Percentiles rank a stretch among this genome's conserved stretches.
Evolutionary conservation across 139 green algal species (phyloP).

Genomic region (Chlorella sp.): DNA sequence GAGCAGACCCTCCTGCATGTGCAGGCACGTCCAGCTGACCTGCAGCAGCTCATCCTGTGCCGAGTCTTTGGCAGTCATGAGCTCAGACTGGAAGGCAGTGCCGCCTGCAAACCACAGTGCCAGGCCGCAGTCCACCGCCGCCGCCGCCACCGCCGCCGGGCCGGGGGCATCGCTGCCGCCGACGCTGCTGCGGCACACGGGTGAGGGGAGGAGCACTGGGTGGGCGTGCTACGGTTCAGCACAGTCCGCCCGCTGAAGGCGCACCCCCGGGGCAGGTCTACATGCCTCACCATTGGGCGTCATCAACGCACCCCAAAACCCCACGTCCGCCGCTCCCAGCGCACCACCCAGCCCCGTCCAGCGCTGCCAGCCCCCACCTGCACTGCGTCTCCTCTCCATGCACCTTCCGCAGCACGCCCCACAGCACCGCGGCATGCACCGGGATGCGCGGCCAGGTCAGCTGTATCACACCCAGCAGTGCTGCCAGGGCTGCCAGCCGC

Average conservation of each 20-base stretch:
- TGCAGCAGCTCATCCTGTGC: background rate
- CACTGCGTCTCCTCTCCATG: background rate
- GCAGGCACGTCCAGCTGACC: background rate
- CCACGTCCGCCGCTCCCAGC: no score
- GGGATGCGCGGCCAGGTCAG: constrained; percentile 16
- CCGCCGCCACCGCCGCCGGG: background rate
- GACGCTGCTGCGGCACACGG: background rate
- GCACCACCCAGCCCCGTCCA: no score
- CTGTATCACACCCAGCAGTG: background rate
- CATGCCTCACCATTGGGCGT: no score
- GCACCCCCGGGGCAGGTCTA: no score
- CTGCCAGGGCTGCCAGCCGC: background rate
- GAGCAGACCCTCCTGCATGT: no score
- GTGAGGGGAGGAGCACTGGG: background rate
- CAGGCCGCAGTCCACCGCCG: constrained; percentile 6
- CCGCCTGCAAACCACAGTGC: constrained; percentile 17
- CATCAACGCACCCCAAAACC: no score
- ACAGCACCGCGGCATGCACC: background rate
- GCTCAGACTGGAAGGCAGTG: background rate
- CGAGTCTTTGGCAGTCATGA: background rate
- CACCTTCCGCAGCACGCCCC: constrained; percentile 6
- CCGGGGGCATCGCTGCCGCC: background rate
- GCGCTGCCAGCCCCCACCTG: no score
- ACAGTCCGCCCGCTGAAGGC: background rate
- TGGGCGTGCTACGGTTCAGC: background rate